Evolutionary conservation across 371 early-diverging fungal species (phyloP).

Genomic region (Rhizopus arrhizus): DNA sequence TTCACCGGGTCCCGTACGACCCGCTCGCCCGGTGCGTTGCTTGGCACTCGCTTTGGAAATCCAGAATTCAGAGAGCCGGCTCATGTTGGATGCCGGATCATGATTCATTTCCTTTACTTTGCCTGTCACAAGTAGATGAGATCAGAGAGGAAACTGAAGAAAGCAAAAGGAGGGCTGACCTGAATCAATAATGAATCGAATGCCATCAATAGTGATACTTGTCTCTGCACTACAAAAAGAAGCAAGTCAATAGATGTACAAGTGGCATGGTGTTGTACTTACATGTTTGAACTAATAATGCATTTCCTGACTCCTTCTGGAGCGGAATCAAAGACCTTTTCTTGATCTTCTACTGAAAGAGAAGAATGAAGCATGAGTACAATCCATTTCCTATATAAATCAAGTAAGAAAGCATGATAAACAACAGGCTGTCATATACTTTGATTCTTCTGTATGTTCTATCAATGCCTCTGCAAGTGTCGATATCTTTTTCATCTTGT

Average conservation of each 20-base stretch:
- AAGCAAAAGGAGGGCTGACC: slow-evolving; percentile 59
- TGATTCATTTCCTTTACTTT: slow-evolving; percentile 71
- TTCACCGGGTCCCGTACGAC: slow-evolving; percentile 95
- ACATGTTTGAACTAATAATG: slow-evolving; percentile 70
- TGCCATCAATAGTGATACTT: slow-evolving; percentile 95
- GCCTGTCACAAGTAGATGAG: slow-evolving; percentile 26
- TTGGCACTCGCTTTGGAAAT: slow-evolving; percentile 96
- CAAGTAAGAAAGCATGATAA: background rate
- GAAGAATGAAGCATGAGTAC: slow-evolving; percentile 58
- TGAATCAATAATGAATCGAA: slow-evolving; percentile 96
- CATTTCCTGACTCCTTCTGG: slow-evolving; percentile 58
- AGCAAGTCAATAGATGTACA: background rate
- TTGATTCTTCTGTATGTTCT: slow-evolving; percentile 39
- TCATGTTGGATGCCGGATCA: slow-evolving; percentile 55
- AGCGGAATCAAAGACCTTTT: slow-evolving; percentile 55
- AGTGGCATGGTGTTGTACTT: slow-evolving; percentile 3
- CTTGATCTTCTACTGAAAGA: slow-evolving; percentile 53
- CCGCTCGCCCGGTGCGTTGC: slow-evolving; percentile 98
- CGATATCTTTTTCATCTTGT: slow-evolving; percentile 41
- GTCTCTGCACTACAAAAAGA: slow-evolving; percentile 81
- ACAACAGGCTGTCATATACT: slow-evolving; percentile 15
- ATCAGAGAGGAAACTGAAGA: background rate
- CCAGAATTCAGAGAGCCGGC: slow-evolving; percentile 77
- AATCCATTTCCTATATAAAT: slow-evolving; percentile 58
- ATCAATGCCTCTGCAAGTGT: slow-evolving; percentile 50